Conservation (phyloP, 2,329 filamentous ascomycete genomes). For the Colletotrichum orbiculare region DNA sequence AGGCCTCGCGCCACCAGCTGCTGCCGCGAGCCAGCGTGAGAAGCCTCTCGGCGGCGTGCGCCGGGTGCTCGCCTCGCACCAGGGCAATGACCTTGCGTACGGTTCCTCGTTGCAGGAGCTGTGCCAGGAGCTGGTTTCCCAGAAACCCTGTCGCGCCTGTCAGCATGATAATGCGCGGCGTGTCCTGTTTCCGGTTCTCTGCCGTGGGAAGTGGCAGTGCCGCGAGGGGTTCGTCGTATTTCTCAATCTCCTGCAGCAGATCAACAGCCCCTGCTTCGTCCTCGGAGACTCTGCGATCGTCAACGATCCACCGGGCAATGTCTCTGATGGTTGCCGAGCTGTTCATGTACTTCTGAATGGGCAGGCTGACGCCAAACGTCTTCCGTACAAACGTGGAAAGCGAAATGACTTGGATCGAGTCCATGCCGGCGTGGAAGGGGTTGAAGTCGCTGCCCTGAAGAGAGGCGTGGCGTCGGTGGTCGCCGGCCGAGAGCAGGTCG, state of each 20-base stretch:
- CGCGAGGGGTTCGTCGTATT: constrained; percentile 9
- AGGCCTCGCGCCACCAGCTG: constrained; percentile 37
- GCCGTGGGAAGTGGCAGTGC: neutral
- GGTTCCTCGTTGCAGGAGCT: constrained; percentile 11
- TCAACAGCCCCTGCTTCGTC: neutral
- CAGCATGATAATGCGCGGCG: constrained; percentile 9
- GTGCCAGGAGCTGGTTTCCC: constrained; percentile 33
- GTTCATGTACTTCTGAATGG: constrained; percentile 27
- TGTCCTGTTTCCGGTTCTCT: neutral
- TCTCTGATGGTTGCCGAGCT: constrained; percentile 22
- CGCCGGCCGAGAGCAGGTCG: constrained; percentile 11
- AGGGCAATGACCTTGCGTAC: constrained; percentile 20
- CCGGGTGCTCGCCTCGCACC: constrained; percentile 27
- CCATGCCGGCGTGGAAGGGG: constrained; percentile 28
- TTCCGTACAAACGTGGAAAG: constrained; percentile 22
- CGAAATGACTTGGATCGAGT: constrained; percentile 31
- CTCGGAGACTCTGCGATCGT: neutral
- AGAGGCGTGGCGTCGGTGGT: neutral
- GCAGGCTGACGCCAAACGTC: constrained; percentile 13
- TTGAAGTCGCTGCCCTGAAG: constrained; percentile 27
- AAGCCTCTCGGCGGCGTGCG: constrained; percentile 34
- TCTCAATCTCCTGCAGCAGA: constrained; percentile 19
- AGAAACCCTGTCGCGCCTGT: constrained; percentile 37
- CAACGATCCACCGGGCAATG: constrained; percentile 13
- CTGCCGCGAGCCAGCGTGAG: constrained; percentile 24